phyloP scores from a whole-genome alignment of 176 grass and related monocot species.

The Carex scoparia region DNA sequence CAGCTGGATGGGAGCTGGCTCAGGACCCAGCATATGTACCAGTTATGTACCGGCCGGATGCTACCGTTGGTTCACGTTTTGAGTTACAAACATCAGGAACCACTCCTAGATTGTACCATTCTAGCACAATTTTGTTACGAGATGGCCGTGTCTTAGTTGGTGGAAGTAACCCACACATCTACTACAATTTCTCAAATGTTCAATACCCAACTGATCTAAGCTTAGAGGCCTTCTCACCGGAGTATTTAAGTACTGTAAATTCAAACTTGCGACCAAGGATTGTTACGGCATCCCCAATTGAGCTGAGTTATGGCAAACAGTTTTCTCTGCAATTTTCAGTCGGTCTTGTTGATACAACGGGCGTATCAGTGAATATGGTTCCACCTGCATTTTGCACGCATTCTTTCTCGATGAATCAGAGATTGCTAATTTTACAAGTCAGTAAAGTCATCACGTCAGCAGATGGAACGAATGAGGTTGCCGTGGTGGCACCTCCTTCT shows the following conservation, averaged over 20 bases:
- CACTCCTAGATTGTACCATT: conserved; percentile 64
- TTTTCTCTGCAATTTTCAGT: conserved; percentile 44
- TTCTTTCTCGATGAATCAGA: conserved; percentile 82
- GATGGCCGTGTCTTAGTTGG: conserved; percentile 67
- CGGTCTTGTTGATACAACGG: not conserved
- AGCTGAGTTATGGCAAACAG: conserved; percentile 30
- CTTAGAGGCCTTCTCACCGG: conserved; percentile 73
- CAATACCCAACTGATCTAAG: conserved; percentile 69
- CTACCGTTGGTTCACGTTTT: conserved; percentile 32
- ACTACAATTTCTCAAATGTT: conserved; percentile 71
- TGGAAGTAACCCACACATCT: conserved; percentile 69
- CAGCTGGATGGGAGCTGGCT: conserved; percentile 60
- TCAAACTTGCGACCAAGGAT: conserved; percentile 41
- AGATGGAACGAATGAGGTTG: conserved; percentile 15
- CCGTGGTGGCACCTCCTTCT: conserved; percentile 37
- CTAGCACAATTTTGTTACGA: conserved; percentile 49
- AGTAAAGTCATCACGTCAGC: not conserved
- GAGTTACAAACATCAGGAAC: conserved; percentile 36
- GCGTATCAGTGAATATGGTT: conserved; percentile 47
- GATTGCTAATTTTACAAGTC: conserved; percentile 46
- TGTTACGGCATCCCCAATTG: conserved; percentile 20
- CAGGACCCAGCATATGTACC: conserved; percentile 34
- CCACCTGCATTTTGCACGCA: conserved; percentile 78
- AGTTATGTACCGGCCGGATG: conserved; percentile 41
- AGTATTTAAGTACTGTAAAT: conserved; percentile 47